These are phyloP conservation scores for Arxiozyma telluris DNA, from an alignment of 1,139 yeast genomes.

Conservation along the genomic window DNA sequence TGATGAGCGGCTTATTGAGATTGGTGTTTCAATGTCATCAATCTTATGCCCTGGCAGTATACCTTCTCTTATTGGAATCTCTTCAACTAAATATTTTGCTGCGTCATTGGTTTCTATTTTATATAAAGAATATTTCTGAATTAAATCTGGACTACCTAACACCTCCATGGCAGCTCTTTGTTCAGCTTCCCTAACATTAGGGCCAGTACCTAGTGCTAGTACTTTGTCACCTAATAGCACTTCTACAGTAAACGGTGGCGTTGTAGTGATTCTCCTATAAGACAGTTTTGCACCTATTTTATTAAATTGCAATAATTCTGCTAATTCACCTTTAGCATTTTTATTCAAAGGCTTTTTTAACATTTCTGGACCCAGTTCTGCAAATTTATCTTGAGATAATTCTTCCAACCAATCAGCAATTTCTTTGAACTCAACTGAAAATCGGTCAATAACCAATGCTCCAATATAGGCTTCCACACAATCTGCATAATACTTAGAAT, in stretches of 20 bases:
- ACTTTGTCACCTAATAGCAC: constrained; percentile 49
- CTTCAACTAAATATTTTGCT: constrained; percentile 2
- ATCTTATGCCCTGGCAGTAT: background rate
- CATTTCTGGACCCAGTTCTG: constrained; percentile 8
- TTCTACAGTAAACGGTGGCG: constrained; percentile 44
- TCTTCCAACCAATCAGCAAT: constrained; percentile 13
- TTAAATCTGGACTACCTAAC: constrained; percentile 40
- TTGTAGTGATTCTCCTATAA: constrained; percentile 41
- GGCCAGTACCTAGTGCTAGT: constrained; percentile 55
- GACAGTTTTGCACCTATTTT: constrained; percentile 9
- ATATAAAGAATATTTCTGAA: constrained; percentile 42
- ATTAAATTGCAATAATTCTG: constrained; percentile 28
- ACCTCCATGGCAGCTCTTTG: constrained; percentile 60
- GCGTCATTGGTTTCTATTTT: constrained; percentile 7
- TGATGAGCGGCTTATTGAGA: background rate
- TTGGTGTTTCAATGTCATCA: background rate
- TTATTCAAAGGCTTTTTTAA: constrained; percentile 13
- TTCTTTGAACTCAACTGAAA: constrained; percentile 14
- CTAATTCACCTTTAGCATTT: constrained; percentile 51
- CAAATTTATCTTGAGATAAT: constrained; percentile 12
- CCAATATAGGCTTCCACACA: constrained; percentile 22
- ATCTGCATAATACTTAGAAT: constrained; percentile 15
- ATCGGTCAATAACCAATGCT: constrained; percentile 18
- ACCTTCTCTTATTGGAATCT: background rate
- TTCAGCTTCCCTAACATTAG: constrained; percentile 55